Evolutionary conservation across 169 alveolate species (phyloP).

Genomic region (Cyclospora cayetanensis): DNA sequence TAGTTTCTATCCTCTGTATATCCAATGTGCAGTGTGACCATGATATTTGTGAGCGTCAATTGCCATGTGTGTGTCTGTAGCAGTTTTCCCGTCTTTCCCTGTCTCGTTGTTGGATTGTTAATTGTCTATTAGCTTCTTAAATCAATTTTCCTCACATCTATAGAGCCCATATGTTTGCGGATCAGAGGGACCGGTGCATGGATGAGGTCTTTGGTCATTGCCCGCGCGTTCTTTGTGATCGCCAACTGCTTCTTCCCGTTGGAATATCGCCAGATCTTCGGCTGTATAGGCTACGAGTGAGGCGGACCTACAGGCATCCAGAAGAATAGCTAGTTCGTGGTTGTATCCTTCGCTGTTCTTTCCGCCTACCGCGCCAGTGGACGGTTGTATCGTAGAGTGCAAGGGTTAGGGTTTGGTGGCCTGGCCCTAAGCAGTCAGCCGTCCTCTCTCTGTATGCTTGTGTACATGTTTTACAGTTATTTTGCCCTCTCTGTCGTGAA

Average conservation of each 20-base stretch:
- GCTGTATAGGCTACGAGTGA: conserved; percentile 18
- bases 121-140: background rate
- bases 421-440: background rate
- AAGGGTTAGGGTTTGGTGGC: background rate
- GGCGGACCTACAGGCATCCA: no score
- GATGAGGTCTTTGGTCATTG: conserved; percentile 97
- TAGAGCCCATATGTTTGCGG: background rate
- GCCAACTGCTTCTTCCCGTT: conserved; percentile 95
- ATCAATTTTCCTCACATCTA: no score
- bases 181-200: conserved; percentile 94
- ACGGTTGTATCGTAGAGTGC: background rate
- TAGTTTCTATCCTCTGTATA: no score
- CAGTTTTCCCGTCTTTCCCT: background rate
- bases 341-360: background rate
- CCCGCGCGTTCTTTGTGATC: conserved; percentile 97
- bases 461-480: conserved; percentile 80
- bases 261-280: conserved; percentile 79
- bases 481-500: conserved; percentile 97
- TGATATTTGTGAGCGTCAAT: background rate
- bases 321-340: background rate
- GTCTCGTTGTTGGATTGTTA: background rate
- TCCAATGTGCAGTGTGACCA: no score
- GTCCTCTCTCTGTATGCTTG: background rate
- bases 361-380: background rate
- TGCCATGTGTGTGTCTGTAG: background rate